phyloP scores from a whole-genome alignment of 2,329 filamentous ascomycete species.

The Talaromyces sp. region DNA sequence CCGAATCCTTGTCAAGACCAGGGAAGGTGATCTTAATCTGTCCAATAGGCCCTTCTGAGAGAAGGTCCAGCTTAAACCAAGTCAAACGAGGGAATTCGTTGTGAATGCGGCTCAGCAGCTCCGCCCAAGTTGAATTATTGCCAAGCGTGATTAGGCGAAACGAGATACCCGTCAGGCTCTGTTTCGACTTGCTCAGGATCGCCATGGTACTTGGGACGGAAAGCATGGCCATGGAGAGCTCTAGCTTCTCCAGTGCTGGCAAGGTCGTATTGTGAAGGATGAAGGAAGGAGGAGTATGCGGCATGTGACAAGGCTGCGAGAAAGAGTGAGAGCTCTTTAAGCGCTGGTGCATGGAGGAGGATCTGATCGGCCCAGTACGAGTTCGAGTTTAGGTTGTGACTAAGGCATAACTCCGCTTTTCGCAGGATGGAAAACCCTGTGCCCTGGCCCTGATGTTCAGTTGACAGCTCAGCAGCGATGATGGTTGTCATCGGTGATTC shows the following conservation, averaged over 20 bases:
- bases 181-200: not conserved
- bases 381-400: not conserved
- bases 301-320: not conserved
- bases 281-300: not conserved
- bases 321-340: slow-evolving; percentile 8
- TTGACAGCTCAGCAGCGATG: not conserved
- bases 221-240: not conserved
- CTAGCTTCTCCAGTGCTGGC: not conserved
- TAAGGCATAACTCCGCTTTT: not conserved
- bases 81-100: not conserved
- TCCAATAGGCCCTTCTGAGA: not conserved
- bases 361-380: not conserved
- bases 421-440: not conserved
- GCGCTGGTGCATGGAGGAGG: slow-evolving; percentile 3
- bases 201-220: not conserved
- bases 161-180: not conserved
- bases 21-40: not conserved
- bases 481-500: not conserved
- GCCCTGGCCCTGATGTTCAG: not conserved
- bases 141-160: not conserved
- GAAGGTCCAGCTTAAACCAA: not conserved
- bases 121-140: not conserved
- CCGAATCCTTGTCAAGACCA: slow-evolving; percentile 5
- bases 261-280: not conserved
- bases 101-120: not conserved